Evolutionary conservation across 1,284 basidiomycete genomes (phyloP).

Genomic region (Leccinum fallax): DNA sequence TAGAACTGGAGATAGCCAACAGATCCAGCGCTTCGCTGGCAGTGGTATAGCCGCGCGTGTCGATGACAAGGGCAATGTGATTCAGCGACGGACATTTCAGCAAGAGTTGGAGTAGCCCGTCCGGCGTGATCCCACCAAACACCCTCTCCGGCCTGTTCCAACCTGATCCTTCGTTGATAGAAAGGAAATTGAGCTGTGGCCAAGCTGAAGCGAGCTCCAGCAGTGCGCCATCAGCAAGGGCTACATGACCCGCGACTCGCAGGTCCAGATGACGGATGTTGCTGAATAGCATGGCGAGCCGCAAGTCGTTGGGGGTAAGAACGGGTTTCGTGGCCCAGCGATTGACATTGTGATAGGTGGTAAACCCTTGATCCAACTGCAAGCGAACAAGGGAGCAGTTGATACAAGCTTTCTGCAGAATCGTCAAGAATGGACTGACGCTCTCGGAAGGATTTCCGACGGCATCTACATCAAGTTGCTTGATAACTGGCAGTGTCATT

Average conservation of each 20-base stretch:
- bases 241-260: too few species aligned
- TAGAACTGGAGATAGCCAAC: not conserved
- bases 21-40: not conserved
- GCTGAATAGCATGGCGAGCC: too few species aligned
- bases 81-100: not conserved
- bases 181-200: too few species aligned
- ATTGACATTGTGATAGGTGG: not conserved
- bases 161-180: not conserved
- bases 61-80: not conserved
- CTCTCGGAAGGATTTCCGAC: not conserved
- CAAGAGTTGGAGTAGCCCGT: not conserved
- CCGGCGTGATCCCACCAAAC: not conserved
- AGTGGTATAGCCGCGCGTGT: constrained; percentile 3
- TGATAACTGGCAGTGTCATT: not conserved
- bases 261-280: too few species aligned
- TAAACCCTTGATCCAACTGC: not conserved
- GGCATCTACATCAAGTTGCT: fast-evolving
- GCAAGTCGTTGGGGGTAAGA: too few species aligned
- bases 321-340: too few species aligned
- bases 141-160: not conserved
- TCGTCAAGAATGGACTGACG: not conserved
- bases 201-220: too few species aligned
- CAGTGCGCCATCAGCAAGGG: too few species aligned
- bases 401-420: not conserved
- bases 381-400: not conserved